phyloP scores from a whole-genome alignment of 2,329 filamentous ascomycete species.

The Alternaria postmessia region DNA sequence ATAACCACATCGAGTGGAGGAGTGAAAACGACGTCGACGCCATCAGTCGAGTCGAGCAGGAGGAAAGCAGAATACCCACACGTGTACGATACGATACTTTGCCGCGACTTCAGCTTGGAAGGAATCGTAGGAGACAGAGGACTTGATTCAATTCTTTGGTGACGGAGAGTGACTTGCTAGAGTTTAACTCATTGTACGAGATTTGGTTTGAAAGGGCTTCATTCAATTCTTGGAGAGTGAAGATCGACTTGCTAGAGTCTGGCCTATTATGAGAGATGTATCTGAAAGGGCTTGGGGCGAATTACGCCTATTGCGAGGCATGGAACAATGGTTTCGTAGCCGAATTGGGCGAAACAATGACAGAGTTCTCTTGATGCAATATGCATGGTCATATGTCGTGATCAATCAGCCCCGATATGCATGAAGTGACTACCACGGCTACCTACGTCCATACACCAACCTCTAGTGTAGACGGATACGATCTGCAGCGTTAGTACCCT shows the following conservation, averaged over 20 bases:
- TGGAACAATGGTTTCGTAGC: not conserved
- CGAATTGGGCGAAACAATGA: not conserved
- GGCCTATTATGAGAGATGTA: not conserved
- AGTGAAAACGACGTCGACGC: not conserved
- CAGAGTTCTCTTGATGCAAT: not conserved
- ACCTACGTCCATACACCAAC: not conserved
- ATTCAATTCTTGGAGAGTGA: not conserved
- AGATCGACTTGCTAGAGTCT: not conserved
- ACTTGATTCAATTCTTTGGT: not conserved
- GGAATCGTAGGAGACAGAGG: not conserved
- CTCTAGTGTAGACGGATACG: not conserved
- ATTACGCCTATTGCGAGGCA: not conserved
- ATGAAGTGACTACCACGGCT: not conserved
- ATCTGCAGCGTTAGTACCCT: not conserved
- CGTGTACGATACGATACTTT: conserved; percentile 1
- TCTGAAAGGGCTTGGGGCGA: not conserved
- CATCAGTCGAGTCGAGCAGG: not conserved
- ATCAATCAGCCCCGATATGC: not conserved
- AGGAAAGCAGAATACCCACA: conserved; percentile 6
- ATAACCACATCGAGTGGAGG: not conserved
- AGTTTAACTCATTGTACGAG: not conserved
- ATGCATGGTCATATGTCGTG: not conserved
- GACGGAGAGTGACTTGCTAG: not conserved
- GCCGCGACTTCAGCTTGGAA: not conserved
- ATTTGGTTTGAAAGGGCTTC: not conserved